phyloP scores from a whole-genome alignment of 768 basidiomycete genomes.

The Tylopilus sp. region DNA sequence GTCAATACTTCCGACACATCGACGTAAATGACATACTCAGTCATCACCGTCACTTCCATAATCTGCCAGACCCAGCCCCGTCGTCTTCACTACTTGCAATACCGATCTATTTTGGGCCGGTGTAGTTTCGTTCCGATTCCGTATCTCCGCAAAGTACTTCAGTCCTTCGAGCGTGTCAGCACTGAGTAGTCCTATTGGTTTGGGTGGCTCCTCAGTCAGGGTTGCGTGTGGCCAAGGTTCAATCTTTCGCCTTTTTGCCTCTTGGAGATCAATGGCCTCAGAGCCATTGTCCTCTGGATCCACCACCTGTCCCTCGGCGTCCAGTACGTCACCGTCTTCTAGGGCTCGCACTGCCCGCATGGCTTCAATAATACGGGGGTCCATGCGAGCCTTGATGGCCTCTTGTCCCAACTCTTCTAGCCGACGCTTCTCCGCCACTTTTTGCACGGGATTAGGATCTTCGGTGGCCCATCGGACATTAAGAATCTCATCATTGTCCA shows the following conservation, averaged over 20 bases:
- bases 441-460: constrained; percentile 92
- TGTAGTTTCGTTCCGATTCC: constrained; percentile 53
- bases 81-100: constrained; percentile 25
- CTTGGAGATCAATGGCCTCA: constrained; percentile 35
- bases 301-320: constrained; percentile 35
- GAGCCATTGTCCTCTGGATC: constrained; percentile 32
- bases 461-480: constrained; percentile 99
- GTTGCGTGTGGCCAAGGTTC: constrained; percentile 24
- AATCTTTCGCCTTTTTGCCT: constrained; percentile 35
- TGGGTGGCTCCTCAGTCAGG: constrained; percentile 31
- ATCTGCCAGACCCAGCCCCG: constrained; percentile 61
- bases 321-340: constrained; percentile 66
- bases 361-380: constrained; percentile 85
- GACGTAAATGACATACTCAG: constrained; percentile 14
- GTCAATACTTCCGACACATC: constrained; percentile 1
- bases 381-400: constrained; percentile 81
- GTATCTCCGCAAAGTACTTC: constrained; percentile 87
- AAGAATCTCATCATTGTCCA: constrained; percentile 95
- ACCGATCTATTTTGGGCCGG: constrained; percentile 23
- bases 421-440: constrained; percentile 79
- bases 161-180: constrained; percentile 86
- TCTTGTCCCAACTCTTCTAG: constrained; percentile 83
- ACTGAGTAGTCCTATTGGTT: constrained; percentile 62
- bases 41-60: constrained; percentile 79
- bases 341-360: constrained; percentile 82